phyloP scores from a whole-genome alignment of 1,284 basidiomycete genomes.

The Exobasidium cylindrosporum region DNA sequence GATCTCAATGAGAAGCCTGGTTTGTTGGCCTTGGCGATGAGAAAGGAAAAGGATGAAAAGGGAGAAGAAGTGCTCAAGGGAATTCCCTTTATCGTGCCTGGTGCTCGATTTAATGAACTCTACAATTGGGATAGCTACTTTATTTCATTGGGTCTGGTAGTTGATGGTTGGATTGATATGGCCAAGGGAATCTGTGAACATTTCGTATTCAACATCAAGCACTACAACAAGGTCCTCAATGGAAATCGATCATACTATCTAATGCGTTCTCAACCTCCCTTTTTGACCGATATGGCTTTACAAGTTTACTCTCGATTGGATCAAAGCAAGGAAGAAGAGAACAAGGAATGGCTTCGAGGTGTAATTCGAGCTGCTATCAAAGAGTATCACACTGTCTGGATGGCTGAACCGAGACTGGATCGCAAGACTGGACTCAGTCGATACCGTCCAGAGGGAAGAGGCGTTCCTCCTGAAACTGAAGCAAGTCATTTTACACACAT shows the following conservation, averaged over 20 bases:
- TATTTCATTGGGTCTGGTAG: slow-evolving; percentile 85
- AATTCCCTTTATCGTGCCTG: slow-evolving; percentile 89
- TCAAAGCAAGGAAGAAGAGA: slow-evolving; percentile 72
- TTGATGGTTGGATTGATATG: slow-evolving; percentile 88
- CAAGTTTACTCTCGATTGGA: slow-evolving; percentile 97
- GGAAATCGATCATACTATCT: slow-evolving; percentile 65
- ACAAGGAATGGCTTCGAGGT: slow-evolving; percentile 86
- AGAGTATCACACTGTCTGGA: slow-evolving; percentile 97
- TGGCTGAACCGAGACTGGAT: slow-evolving; percentile 86
- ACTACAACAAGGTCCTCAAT: slow-evolving; percentile 74
- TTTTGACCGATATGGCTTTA: slow-evolving; percentile 95
- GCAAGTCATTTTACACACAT: slow-evolving; percentile 97
- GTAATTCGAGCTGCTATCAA: slow-evolving; percentile 96
- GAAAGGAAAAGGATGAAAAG: slow-evolving; percentile 67
- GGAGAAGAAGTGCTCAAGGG: slow-evolving; percentile 69
- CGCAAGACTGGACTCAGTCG: slow-evolving; percentile 87
- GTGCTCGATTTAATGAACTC: slow-evolving; percentile 96
- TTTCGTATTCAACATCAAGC: slow-evolving; percentile 97
- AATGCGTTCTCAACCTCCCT: slow-evolving; percentile 91
- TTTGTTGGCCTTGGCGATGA: slow-evolving; percentile 89
- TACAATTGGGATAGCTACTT: slow-evolving; percentile 66
- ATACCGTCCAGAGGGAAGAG: slow-evolving; percentile 87
- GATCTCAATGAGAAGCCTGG: slow-evolving; percentile 90
- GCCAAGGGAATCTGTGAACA: slow-evolving; percentile 97
- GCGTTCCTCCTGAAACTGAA: slow-evolving; percentile 97